Base-by-base conservation (phyloP, 2,329 filamentous ascomycete species). In the Fusarium sp. region DNA sequence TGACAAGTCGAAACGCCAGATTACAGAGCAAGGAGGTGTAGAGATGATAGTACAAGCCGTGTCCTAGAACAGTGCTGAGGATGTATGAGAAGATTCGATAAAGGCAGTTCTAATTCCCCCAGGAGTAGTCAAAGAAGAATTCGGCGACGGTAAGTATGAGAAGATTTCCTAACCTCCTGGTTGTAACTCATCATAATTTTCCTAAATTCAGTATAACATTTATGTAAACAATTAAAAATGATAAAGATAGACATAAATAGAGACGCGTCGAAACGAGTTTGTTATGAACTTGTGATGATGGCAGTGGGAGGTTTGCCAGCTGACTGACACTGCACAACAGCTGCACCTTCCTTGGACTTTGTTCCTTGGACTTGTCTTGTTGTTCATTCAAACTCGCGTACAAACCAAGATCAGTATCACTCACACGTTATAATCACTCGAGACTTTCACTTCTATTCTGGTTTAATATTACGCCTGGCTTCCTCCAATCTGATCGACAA, bases 241-340 rank as follows among this genome's bases (percentile, higher is more conserved):
- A 9, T 31, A 26, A n/a, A 31, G 26, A 43, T 17, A 24, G 36
- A 38, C 17, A 11, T 4, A 6, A 18, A 26, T n/a, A 22, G 28
- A 36, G 13, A 14, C 31, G 31, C 15, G 24, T 15, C 50, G 56
- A 24, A 17, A 13, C 14, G 48, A 39, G 24, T 52, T 58, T 64
- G 45, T 46, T 57, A n/a, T 51, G 43, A 22, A 28, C 20, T 46
- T 57, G n/a, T 46, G 43, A 22, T 34, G 26, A 22, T 48, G 56
- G 39, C 50, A 61, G 56, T 38, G 40, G 6, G 17, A 51, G 42
- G 31, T 57, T 65, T 65, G 62, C 20, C 58, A 63, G 52, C 51
- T 58, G 58, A 34, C 62, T 13, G 34, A 39, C 63, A 64, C 34
- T 63, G 44, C 14, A 34, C 50, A 49, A 49, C 48, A 36, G 42